Conservation (phyloP, 73 alveolate genomes). For the Durusdinium trenchii region DNA sequence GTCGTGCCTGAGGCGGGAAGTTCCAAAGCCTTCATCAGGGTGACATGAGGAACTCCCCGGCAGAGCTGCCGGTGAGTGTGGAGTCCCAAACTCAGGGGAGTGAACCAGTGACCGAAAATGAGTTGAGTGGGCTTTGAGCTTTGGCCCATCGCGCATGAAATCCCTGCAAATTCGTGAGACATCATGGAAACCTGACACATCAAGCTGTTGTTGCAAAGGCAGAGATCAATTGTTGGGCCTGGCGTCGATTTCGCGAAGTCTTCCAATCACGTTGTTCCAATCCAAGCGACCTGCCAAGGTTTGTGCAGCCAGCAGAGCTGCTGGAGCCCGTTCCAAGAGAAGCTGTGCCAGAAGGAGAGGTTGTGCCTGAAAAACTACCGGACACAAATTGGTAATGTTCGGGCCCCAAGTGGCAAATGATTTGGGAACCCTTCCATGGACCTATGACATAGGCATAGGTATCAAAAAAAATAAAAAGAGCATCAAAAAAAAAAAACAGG, state of each 20-base stretch:
- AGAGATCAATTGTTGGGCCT: background rate
- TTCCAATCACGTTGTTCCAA: background rate
- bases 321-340: too few species aligned
- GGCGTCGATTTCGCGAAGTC: background rate
- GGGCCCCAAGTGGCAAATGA: too few species aligned
- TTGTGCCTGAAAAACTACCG: too few species aligned
- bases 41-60: background rate
- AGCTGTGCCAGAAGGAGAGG: too few species aligned
- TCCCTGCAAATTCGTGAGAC: too few species aligned
- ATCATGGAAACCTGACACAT: background rate
- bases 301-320: too few species aligned
- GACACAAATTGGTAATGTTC: too few species aligned
- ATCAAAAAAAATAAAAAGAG: too few species aligned
- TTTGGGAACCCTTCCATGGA: too few species aligned
- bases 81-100: background rate
- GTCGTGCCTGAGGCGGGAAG: slow-evolving; percentile 34
- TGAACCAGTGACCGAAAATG: background rate
- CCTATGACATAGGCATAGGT: too few species aligned
- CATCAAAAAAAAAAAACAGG: too few species aligned
- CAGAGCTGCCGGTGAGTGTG: slow-evolving; percentile 11
- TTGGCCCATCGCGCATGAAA: background rate
- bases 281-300: too few species aligned
- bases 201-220: background rate
- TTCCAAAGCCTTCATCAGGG: background rate
- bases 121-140: background rate